Conservation (phyloP, 2,329 filamentous ascomycete species). For the Aotearoamyces nothofagi region DNA sequence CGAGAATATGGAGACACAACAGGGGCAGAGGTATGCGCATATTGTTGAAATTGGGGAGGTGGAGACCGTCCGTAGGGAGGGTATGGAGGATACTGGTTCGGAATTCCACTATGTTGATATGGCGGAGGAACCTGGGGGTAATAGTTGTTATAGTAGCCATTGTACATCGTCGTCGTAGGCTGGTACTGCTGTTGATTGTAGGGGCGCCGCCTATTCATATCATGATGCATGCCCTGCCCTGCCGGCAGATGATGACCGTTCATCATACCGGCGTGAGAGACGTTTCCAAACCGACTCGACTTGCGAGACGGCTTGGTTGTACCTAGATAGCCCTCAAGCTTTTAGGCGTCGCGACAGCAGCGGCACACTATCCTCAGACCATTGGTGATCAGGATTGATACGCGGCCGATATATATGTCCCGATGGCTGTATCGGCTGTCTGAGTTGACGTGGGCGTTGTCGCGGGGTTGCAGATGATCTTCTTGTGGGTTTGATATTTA, state of each 20-base stretch:
- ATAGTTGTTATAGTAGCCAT: constrained; percentile 32
- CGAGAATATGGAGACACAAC: constrained; percentile 30
- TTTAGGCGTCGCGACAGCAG: no score
- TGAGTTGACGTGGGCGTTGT: no score
- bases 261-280: constrained; percentile 59
- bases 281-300: constrained; percentile 12
- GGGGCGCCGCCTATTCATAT: constrained; percentile 17
- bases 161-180: constrained; percentile 28
- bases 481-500: no score
- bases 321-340: no score
- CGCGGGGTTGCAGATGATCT: no score
- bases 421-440: no score
- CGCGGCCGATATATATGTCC: no score
- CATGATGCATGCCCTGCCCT: constrained; percentile 39
- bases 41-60: constrained; percentile 34
- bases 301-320: constrained; percentile 10
- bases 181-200: constrained; percentile 26
- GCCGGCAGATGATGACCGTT: constrained; percentile 63
- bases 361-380: no score
- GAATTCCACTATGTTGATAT: constrained; percentile 37
- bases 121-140: constrained; percentile 39
- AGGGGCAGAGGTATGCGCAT: constrained; percentile 28
- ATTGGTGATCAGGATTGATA: no score
- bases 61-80: constrained; percentile 31
- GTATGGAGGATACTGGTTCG: constrained; percentile 32